Evolutionary conservation across 202 grass and related monocot genomes (phyloP).

Genomic region (Cymbopogon flexuosus): DNA sequence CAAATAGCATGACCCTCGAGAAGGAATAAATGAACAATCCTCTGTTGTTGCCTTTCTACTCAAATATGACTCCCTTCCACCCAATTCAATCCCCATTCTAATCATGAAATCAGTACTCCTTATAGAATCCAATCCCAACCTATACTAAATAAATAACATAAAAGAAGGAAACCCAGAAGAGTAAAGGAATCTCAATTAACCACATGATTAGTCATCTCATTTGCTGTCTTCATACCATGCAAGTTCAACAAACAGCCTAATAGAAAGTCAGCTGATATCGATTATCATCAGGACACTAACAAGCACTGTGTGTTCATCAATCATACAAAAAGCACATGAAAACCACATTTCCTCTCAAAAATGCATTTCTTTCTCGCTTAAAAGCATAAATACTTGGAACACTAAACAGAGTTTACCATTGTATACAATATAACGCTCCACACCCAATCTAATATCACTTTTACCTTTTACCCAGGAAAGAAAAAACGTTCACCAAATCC

Average conservation of each 20-base stretch:
- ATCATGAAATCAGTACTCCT: not conserved
- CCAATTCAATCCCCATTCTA: not conserved
- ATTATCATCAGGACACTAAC: not conserved
- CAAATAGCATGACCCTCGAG: not conserved
- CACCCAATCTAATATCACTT: not conserved
- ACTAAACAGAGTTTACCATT: not conserved
- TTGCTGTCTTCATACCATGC: not conserved
- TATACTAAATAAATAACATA: not conserved
- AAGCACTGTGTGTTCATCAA: not conserved
- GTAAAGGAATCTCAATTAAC: not conserved
- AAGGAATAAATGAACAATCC: not conserved
- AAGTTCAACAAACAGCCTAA: conserved; percentile 3
- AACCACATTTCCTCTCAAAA: not conserved
- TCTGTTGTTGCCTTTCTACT: not conserved
- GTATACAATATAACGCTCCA: not conserved
- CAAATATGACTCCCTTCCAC: not conserved
- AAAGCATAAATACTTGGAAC: not conserved
- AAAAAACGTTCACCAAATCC: not conserved
- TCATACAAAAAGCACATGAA: not conserved
- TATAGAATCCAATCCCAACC: not conserved
- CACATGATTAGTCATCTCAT: not conserved
- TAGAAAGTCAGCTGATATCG: not conserved
- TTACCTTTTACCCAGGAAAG: not conserved
- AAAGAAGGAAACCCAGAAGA: not conserved
- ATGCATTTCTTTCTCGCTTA: not conserved